Evolutionary conservation across 805 yeast species (phyloP).

Genomic region (Priceomyces medius): DNA sequence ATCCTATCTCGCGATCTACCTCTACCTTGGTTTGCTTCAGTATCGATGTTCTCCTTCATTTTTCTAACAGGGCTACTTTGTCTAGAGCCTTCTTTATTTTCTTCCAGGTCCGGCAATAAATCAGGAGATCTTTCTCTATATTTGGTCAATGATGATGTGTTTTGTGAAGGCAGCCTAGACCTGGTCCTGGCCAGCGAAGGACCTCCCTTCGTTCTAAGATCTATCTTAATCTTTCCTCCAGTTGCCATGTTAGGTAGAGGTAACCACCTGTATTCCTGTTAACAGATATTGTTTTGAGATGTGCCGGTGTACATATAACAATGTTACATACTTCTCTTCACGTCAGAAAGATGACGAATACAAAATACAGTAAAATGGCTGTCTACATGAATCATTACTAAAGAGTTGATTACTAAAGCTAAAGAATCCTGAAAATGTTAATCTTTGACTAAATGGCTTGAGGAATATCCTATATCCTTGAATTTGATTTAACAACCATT

Average conservation of each 20-base stretch:
- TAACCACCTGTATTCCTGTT: not conserved
- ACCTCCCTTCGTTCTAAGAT: constrained; percentile 1
- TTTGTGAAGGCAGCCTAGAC: constrained; percentile 19
- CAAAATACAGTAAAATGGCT: too few species aligned
- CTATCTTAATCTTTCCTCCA: constrained; percentile 6
- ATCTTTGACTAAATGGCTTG: too few species aligned
- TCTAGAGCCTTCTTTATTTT: not conserved
- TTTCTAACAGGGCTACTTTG: constrained; percentile 1
- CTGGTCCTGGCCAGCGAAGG: constrained; percentile 11
- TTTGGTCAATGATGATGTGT: not conserved
- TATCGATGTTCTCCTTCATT: constrained; percentile 7
- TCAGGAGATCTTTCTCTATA: constrained; percentile 20
- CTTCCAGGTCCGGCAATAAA: constrained; percentile 10
- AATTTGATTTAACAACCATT: too few species aligned
- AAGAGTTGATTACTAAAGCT: too few species aligned
- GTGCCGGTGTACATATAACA: too few species aligned
- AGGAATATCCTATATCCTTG: too few species aligned
- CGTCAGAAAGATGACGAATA: too few species aligned
- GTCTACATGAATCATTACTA: too few species aligned
- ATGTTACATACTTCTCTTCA: too few species aligned
- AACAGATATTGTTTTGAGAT: too few species aligned
- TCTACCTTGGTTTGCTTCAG: constrained; percentile 19
- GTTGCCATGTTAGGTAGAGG: constrained; percentile 1
- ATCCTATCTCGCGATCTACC: constrained; percentile 24
- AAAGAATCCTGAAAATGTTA: too few species aligned